phyloP scores from a whole-genome alignment of 352 stramenopile genomes.

The Globisporangium echinulatum region DNA sequence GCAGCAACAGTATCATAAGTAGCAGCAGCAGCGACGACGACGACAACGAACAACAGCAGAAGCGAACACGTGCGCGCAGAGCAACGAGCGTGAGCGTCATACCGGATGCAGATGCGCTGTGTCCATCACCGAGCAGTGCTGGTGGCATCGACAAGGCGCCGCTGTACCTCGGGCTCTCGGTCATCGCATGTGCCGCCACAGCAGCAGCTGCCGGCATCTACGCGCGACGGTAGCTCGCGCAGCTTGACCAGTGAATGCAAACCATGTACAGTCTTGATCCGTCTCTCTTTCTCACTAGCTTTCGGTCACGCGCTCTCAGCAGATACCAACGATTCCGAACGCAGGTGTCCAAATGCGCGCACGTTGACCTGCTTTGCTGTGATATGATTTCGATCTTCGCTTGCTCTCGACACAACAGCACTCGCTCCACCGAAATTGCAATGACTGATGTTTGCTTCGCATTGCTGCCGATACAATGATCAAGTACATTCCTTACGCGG shows the following conservation, averaged over 20 bases:
- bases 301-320: neutral
- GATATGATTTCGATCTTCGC: too few species aligned
- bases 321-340: too few species aligned
- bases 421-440: too few species aligned
- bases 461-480: too few species aligned
- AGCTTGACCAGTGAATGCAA: neutral
- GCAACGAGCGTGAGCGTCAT: too few species aligned
- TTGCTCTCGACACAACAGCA: too few species aligned
- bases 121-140: conserved; percentile 1
- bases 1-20: neutral
- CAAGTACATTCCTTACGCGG: too few species aligned
- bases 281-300: neutral
- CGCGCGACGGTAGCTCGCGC: conserved; percentile 25
- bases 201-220: conserved; percentile 35
- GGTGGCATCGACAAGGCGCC: conserved; percentile 17
- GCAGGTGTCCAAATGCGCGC: too few species aligned
- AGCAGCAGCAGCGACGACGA: conserved; percentile 12
- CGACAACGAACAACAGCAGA: conserved; percentile 1
- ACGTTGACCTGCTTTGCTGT: too few species aligned
- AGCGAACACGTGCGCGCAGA: conserved; percentile 2
- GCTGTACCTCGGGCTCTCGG: conserved; percentile 39
- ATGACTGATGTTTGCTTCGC: too few species aligned
- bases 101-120: neutral
- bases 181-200: conserved; percentile 41
- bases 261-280: neutral